A percentile compares a stretch with the other conserved stretches of the same genome.
phyloP scores from a whole-genome alignment of 2,329 filamentous ascomycete genomes.

The Penicillium sp. region DNA sequence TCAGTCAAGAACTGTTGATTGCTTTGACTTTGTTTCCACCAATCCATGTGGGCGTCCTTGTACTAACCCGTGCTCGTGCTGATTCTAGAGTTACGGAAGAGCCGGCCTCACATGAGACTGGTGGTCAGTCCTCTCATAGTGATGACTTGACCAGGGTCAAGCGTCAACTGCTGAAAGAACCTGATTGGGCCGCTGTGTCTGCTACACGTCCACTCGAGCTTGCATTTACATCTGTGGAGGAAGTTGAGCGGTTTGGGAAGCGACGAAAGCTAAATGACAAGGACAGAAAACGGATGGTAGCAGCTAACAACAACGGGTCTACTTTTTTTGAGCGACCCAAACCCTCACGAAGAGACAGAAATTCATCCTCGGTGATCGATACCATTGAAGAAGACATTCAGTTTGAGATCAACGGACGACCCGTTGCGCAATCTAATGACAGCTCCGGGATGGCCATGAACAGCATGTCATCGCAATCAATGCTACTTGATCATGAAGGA shows the following conservation, averaged over 20 bases:
- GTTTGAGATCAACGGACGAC: conserved; percentile 26
- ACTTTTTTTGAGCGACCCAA: not conserved
- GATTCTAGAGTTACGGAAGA: not conserved
- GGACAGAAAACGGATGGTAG: conserved; percentile 30
- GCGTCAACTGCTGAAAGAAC: conserved; percentile 34
- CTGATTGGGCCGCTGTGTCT: conserved; percentile 42
- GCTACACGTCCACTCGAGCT: conserved; percentile 37
- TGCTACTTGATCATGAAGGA: conserved; percentile 34
- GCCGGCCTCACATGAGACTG: not conserved
- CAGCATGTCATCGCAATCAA: conserved; percentile 34
- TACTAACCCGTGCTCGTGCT: conserved; percentile 7
- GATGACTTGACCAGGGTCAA: conserved; percentile 30
- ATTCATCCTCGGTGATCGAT: conserved; percentile 3
- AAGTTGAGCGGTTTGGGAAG: conserved; percentile 37
- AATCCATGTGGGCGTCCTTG: not conserved
- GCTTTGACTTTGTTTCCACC: not conserved
- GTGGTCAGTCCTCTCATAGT: not conserved
- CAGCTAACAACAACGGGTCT: conserved; percentile 1
- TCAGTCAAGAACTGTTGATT: conserved; percentile 7
- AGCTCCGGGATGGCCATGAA: conserved; percentile 1
- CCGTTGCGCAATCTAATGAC: conserved; percentile 7
- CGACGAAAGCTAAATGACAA: conserved; percentile 35
- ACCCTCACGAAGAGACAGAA: conserved; percentile 3
- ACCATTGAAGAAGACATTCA: conserved; percentile 21
- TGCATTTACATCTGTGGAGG: conserved; percentile 30